These are phyloP conservation scores for Eutrema heterophyllum DNA, from an alignment of 345 rosid genomes.

Conservation along the genomic window DNA sequence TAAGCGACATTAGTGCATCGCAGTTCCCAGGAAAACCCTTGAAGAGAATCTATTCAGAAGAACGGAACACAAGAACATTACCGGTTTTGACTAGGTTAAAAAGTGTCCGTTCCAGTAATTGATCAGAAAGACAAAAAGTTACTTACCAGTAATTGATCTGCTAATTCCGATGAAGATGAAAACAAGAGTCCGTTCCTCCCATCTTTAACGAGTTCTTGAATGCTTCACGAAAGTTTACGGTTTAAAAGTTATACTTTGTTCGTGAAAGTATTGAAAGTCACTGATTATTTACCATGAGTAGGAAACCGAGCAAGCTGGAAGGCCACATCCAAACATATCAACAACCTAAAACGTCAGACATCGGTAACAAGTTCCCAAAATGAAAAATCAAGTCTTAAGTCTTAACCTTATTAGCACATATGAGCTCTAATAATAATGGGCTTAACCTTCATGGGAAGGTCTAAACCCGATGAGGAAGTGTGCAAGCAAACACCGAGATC, in stretches of 20 bases:
- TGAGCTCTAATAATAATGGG: neutral
- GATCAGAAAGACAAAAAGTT: neutral
- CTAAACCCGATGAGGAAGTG: slow-evolving; percentile 94
- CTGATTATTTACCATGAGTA: slow-evolving; percentile 70
- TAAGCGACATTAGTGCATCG: slow-evolving; percentile 50
- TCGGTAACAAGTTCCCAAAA: neutral
- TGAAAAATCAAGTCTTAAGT: neutral
- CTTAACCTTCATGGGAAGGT: slow-evolving; percentile 92
- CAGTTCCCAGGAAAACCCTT: slow-evolving; percentile 77
- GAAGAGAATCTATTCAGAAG: slow-evolving; percentile 58
- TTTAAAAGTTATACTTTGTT: neutral
- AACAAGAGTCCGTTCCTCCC: slow-evolving; percentile 86
- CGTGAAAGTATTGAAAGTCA: neutral
- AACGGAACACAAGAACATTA: slow-evolving; percentile 1
- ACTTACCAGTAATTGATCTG: slow-evolving; percentile 74
- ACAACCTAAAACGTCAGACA: slow-evolving; percentile 56
- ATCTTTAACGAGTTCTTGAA: slow-evolving; percentile 74
- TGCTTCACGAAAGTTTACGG: slow-evolving; percentile 42
- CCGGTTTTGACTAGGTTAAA: neutral
- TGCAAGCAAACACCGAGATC: slow-evolving; percentile 97
- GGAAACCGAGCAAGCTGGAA: slow-evolving; percentile 93
- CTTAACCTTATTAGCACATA: neutral
- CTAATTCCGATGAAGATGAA: slow-evolving; percentile 92
- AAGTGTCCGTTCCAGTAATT: neutral
- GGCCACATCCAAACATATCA: slow-evolving; percentile 98